phyloP scores from a whole-genome alignment of 805 yeast species.

The Ogataea nitratoaversa region DNA sequence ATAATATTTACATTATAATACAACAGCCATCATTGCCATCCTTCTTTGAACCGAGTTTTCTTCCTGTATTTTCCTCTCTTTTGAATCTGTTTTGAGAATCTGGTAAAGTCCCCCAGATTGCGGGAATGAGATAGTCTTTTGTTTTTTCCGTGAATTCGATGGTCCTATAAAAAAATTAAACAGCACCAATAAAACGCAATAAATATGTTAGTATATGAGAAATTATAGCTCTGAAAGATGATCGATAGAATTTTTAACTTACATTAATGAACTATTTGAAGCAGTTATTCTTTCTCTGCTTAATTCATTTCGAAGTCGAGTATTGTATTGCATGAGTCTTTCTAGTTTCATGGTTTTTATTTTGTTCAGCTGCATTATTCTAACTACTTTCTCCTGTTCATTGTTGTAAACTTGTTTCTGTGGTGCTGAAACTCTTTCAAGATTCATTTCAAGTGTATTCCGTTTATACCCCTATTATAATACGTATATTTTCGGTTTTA shows the following conservation, averaged over 20 bases:
- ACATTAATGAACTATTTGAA: conserved; percentile 51
- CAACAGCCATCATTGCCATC: conserved; percentile 23
- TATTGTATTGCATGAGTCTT: conserved; percentile 55
- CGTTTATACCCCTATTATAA: too few species aligned
- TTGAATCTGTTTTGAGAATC: conserved; percentile 34
- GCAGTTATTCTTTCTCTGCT: conserved; percentile 57
- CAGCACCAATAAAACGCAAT: too few species aligned
- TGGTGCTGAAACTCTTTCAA: not conserved
- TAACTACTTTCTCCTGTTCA: conserved; percentile 14
- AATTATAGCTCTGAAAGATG: conserved; percentile 12
- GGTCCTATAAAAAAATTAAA: too few species aligned
- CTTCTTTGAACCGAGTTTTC: not conserved
- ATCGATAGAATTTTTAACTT: conserved; percentile 2
- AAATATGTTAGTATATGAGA: conserved; percentile 7
- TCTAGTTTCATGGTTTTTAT: conserved; percentile 49
- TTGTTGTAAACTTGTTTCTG: conserved; percentile 14
- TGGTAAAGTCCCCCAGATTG: conserved; percentile 37
- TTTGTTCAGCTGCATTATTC: conserved; percentile 40
- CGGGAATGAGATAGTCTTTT: conserved; percentile 45
- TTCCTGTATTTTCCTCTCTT: conserved; percentile 17
- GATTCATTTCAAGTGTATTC: too few species aligned
- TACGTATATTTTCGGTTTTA: too few species aligned
- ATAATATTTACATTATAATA: conserved; percentile 20
- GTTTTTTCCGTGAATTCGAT: conserved; percentile 40
- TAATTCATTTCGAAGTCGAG: conserved; percentile 47